These are phyloP conservation scores for Phytophthora syringae DNA, from an alignment of 352 stramenopile species.

Conservation along the genomic window DNA sequence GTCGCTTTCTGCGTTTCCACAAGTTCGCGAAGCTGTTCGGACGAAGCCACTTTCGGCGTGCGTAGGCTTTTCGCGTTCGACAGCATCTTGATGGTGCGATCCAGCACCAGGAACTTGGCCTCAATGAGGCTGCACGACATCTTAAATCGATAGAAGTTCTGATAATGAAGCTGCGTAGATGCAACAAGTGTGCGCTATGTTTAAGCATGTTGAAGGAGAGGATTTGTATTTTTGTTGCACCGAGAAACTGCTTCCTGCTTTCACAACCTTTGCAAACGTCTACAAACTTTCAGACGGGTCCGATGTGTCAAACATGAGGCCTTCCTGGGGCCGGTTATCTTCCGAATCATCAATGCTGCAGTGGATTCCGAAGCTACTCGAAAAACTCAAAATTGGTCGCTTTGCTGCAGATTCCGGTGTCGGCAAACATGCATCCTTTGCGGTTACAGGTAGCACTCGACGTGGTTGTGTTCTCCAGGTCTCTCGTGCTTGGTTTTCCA, in stretches of 20 bases:
- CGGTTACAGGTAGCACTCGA: neutral
- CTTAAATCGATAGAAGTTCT: neutral
- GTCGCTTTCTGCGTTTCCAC: slow-evolving; percentile 43
- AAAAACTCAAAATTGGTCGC: slow-evolving; percentile 42
- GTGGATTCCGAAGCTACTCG: slow-evolving; percentile 34
- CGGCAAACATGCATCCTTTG: neutral
- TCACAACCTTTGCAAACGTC: neutral
- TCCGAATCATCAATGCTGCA: slow-evolving; percentile 25
- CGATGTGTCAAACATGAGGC: slow-evolving; percentile 44
- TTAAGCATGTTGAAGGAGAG: slow-evolving; percentile 9
- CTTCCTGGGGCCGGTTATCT: slow-evolving; percentile 12
- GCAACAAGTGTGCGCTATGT: slow-evolving; percentile 3
- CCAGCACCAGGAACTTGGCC: slow-evolving; percentile 67
- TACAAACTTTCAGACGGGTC: slow-evolving; percentile 16
- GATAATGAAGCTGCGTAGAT: slow-evolving; percentile 8
- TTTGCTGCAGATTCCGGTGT: neutral
- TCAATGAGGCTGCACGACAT: slow-evolving; percentile 77
- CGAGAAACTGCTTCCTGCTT: slow-evolving; percentile 2
- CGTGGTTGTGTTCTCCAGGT: slow-evolving; percentile 50
- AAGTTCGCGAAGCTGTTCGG: slow-evolving; percentile 57
- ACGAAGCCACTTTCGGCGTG: slow-evolving; percentile 43
- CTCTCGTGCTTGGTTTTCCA: slow-evolving; percentile 49
- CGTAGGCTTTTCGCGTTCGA: slow-evolving; percentile 34
- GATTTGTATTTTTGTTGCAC: slow-evolving; percentile 31
- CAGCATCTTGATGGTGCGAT: slow-evolving; percentile 57